These are phyloP conservation scores for Rosellinia necatrix DNA, from an alignment of 2,329 filamentous ascomycete genomes.

Conservation along the genomic window DNA sequence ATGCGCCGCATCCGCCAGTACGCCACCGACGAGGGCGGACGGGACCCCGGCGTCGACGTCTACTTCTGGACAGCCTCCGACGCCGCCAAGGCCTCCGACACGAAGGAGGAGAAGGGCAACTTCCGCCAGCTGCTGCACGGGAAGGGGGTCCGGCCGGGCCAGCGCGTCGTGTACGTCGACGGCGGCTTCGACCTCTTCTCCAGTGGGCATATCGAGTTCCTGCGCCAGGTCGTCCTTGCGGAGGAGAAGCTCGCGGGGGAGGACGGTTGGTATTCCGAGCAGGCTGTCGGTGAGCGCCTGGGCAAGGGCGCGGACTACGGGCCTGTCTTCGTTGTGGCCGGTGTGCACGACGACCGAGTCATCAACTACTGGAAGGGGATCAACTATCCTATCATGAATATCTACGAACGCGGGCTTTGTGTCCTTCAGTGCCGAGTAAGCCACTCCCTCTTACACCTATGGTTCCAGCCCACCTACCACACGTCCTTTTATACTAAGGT, in stretches of 20 bases:
- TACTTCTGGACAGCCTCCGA: constrained; percentile 76
- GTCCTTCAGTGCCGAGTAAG: constrained; percentile 90
- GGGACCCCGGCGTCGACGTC: constrained; percentile 78
- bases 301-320: constrained; percentile 74
- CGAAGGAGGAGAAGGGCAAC: constrained; percentile 63
- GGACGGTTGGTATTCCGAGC: constrained; percentile 75
- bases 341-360: constrained; percentile 91
- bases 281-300: constrained; percentile 65
- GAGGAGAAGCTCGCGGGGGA: constrained; percentile 72
- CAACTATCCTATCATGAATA: constrained; percentile 99
- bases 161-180: constrained; percentile 91
- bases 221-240: constrained; percentile 73
- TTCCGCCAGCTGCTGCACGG: constrained; percentile 74
- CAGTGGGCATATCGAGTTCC: constrained; percentile 94
- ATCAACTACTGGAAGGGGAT: constrained; percentile 97
- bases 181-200: constrained; percentile 97
- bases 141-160: constrained; percentile 72
- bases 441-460: not conserved
- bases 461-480: not conserved
- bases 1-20: constrained; percentile 79
- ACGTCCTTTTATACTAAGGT: constrained; percentile 5
- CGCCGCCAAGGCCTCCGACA: constrained; percentile 49
- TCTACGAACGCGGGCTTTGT: constrained; percentile 93
- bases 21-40: constrained; percentile 82
- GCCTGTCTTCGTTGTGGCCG: constrained; percentile 86